A percentile compares a stretch with the other conserved stretches of the same genome.
Evolutionary conservation across 1,284 basidiomycete genomes (phyloP).

Genomic region (Mixia osmundae): DNA sequence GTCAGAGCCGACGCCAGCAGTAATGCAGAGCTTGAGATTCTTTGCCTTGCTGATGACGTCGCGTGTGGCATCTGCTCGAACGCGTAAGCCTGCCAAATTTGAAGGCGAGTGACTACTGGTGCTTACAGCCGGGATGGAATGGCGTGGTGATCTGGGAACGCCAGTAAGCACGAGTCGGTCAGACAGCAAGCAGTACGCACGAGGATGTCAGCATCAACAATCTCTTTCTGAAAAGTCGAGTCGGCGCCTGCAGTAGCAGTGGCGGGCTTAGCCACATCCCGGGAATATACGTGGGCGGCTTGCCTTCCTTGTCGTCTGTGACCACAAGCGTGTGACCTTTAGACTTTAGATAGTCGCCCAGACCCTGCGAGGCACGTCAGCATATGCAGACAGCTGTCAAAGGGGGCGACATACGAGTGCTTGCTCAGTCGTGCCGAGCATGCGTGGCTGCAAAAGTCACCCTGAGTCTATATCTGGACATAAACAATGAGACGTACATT

Average conservation of each 20-base stretch:
- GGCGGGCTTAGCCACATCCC: background rate
- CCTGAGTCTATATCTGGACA: no score
- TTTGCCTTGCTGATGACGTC: slow-evolving; percentile 57
- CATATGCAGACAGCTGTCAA: background rate
- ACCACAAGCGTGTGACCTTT: slow-evolving; percentile 1
- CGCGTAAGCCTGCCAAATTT: slow-evolving; percentile 16
- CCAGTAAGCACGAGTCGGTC: slow-evolving; percentile 18
- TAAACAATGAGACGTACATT: no score
- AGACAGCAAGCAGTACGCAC: no score
- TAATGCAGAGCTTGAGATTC: slow-evolving; percentile 78
- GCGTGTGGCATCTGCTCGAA: slow-evolving; percentile 64
- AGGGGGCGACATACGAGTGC: slow-evolving; percentile 21
- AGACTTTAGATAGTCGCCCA: slow-evolving; percentile 1
- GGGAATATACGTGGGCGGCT: background rate
- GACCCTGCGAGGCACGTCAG: slow-evolving; percentile 1
- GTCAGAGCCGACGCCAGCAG: slow-evolving; percentile 83
- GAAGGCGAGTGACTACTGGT: background rate
- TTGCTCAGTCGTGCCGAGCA: slow-evolving; percentile 78
- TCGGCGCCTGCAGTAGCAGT: slow-evolving; percentile 40
- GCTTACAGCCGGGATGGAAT: slow-evolving; percentile 30
- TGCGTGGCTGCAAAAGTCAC: no score
- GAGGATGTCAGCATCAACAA: slow-evolving; percentile 35
- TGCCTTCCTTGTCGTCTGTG: slow-evolving; percentile 5
- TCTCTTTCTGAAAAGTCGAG: slow-evolving; percentile 67
- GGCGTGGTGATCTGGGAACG: slow-evolving; percentile 53